phyloP scores from a whole-genome alignment of 805 yeast species.

The Pichia occidentalis region DNA sequence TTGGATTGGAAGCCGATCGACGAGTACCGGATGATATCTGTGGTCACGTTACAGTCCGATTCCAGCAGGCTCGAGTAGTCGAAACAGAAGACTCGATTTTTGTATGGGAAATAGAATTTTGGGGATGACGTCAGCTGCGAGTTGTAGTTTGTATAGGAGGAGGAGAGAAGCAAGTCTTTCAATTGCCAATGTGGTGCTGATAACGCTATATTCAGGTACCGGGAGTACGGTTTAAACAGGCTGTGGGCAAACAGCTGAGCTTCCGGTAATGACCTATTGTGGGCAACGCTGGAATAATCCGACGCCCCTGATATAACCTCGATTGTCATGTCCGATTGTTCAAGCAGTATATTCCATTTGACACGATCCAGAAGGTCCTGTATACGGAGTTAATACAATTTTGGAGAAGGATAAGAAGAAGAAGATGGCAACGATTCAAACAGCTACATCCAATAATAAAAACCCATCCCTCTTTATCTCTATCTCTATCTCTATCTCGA shows the following conservation, averaged over 20 bases:
- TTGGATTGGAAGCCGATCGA: slow-evolving; percentile 32
- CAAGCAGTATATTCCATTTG: no score
- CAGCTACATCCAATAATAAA: no score
- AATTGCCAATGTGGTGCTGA: slow-evolving; percentile 63
- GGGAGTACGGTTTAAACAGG: slow-evolving; percentile 1
- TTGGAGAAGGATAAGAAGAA: no score
- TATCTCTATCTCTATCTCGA: no score
- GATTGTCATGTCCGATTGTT: not conserved
- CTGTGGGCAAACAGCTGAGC: slow-evolving; percentile 4
- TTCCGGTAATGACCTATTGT: not conserved
- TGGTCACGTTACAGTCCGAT: slow-evolving; percentile 1
- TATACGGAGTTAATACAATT: no score
- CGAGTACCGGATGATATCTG: slow-evolving; percentile 3
- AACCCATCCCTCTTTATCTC: no score
- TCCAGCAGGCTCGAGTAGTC: slow-evolving; percentile 1
- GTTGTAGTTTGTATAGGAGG: no score
- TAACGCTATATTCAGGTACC: slow-evolving; percentile 9
- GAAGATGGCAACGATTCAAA: no score
- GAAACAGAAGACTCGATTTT: slow-evolving; percentile 37
- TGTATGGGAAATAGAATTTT: slow-evolving; percentile 48
- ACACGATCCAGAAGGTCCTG: no score
- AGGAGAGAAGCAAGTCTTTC: slow-evolving; percentile 60
- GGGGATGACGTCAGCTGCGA: no score
- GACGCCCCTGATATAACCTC: no score
- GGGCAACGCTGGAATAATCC: no score